Evolutionary conservation across 75 land plant species (phyloP).

Genomic region (Larix kaempferi): DNA sequence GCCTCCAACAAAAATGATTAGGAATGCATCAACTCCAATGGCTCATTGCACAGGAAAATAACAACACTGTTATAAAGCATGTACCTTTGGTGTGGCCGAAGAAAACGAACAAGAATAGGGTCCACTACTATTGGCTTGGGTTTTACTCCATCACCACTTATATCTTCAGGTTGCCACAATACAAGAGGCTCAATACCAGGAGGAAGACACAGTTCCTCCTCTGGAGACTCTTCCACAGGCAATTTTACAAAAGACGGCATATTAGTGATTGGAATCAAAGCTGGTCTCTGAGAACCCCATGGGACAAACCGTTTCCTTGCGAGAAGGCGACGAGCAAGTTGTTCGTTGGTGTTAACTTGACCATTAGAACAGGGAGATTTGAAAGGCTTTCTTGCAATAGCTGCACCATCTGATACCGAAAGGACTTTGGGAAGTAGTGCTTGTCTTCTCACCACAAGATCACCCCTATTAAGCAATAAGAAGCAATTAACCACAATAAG

Average conservation of each 20-base stretch:
- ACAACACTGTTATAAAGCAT: neutral
- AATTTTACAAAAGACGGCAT: constrained; percentile 14
- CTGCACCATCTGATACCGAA: constrained; percentile 77
- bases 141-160: constrained; percentile 21
- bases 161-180: constrained; percentile 79
- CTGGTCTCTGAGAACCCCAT: constrained; percentile 73
- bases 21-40: neutral
- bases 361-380: constrained; percentile 76
- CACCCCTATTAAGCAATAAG: constrained; percentile 49
- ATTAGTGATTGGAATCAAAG: constrained; percentile 36
- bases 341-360: constrained; percentile 44
- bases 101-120: constrained; percentile 72
- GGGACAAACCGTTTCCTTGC: constrained; percentile 93
- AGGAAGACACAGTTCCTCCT: constrained; percentile 54
- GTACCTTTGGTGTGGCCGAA: constrained; percentile 98
- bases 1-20: neutral
- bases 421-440: constrained; percentile 82
- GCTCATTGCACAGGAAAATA: neutral
- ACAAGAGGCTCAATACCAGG: constrained; percentile 89
- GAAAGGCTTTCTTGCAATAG: constrained; percentile 76
- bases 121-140: constrained; percentile 61
- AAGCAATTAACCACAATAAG: too few relatives aligned
- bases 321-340: constrained; percentile 74
- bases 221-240: constrained; percentile 22
- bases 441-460: constrained; percentile 79